Evolutionary conservation across 78 protist species (phyloP), one percentile per base, ranked within the genome.

Genomic region (Speleostelium caveatum): DNA sequence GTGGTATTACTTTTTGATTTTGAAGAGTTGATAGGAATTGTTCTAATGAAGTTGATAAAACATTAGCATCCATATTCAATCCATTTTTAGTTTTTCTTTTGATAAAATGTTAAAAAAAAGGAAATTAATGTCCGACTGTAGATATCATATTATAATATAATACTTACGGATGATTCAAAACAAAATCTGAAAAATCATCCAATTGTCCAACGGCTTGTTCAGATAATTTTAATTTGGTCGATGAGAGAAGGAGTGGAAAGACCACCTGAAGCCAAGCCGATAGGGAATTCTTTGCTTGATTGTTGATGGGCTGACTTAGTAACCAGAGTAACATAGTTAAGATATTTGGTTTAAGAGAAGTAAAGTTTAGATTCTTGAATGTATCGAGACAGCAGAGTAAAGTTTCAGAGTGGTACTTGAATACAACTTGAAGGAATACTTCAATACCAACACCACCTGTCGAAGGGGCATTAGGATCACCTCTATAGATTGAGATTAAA

Each of bases 361-460:
- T 71, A 14, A 83, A 45, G 39, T 42, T 59, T 1, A 83, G 1
- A 10, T 77, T 55, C 63, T 83, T 83, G 38, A 69, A 83, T 8
- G 28, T 26, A 4, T 14, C 12, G 28, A 59, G 22, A 38, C 33
- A 32, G 19, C 24, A 28, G 16, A 69, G 22, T 58, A 74, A 74
- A 26, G 74, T 33, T 1, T 36, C 77, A 24, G 74, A 38, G 49
- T 59, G 33, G 45, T 59, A 69, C 60, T 63, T 83, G 32, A 83
- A 83, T 7, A 83, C 63, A 2, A 69, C 17, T 71, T 83, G 91
- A 33, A 83, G 49, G 30, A 83, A 45, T 24, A 83, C 58, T 33
- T 68, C 49, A 17, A 83, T 41, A 41, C 91, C 91, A 3, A 83
- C 68, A 45, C 91, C 91, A 83, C 80, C 69, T 14, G 36, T 69